A percentile compares a stretch with the other conserved stretches of the same genome.
These are phyloP conservation scores for Pythium plurisporium DNA, from an alignment of 352 stramenopile genomes.

Conservation along the genomic window DNA sequence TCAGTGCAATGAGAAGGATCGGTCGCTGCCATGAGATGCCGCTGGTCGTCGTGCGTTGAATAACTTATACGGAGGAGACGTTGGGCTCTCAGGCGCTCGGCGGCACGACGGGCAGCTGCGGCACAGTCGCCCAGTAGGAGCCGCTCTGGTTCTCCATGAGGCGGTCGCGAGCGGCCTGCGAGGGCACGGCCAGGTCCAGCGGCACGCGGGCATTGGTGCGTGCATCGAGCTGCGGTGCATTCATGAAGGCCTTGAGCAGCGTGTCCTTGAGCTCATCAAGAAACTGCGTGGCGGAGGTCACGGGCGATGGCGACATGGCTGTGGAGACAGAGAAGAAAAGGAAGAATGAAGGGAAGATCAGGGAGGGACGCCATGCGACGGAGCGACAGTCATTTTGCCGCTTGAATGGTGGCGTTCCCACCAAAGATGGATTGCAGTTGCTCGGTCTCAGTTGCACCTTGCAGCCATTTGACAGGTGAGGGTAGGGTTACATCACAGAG, in stretches of 20 bases:
- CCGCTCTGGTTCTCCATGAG: conserved; percentile 55
- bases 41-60: no score
- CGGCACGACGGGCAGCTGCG: conserved; percentile 46
- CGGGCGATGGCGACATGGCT: not conserved
- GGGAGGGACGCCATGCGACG: conserved; percentile 1
- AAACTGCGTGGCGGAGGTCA: conserved; percentile 21
- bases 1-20: no score
- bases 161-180: conserved; percentile 34
- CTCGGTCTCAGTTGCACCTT: not conserved
- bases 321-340: not conserved
- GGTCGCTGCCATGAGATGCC: no score
- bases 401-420: no score
- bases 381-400: no score
- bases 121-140: conserved; percentile 47
- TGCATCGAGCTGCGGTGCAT: conserved; percentile 65
- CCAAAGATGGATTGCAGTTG: no score
- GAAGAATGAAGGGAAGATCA: not conserved
- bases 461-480: not conserved
- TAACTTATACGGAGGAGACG: conserved; percentile 8
- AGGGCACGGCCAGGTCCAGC: conserved; percentile 50
- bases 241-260: conserved; percentile 71
- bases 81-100: conserved; percentile 17
- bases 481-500: conserved; percentile 11
- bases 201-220: conserved; percentile 57
- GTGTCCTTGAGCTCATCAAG: conserved; percentile 50